These are phyloP conservation scores for Schizothecium vesticola DNA, from an alignment of 495 filamentous ascomycete genomes.

Conservation along the genomic window DNA sequence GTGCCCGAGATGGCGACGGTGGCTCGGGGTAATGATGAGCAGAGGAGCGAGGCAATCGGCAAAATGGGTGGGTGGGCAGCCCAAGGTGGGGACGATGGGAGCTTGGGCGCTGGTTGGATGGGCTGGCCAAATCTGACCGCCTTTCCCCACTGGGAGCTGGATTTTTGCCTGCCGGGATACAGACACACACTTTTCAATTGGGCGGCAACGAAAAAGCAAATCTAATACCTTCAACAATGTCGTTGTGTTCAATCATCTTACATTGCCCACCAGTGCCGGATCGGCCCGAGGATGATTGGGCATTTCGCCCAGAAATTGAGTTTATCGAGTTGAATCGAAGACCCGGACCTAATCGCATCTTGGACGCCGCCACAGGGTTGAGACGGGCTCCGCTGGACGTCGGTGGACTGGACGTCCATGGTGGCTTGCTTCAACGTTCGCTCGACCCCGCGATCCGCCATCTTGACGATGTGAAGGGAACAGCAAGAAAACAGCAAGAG, in stretches of 20 bases:
- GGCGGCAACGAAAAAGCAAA: not conserved
- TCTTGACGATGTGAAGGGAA: not conserved
- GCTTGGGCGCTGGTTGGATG: not conserved
- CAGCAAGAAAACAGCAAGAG: no score
- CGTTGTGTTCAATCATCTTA: not conserved
- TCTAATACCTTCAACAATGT: not conserved
- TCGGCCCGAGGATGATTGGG: no score
- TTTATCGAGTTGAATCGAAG: no score
- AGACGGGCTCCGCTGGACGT: no score
- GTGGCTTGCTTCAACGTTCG: not conserved
- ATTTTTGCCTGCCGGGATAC: not conserved
- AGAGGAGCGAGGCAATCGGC: constrained; percentile 26
- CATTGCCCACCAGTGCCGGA: no score
- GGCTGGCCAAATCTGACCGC: not conserved
- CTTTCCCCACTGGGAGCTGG: not conserved
- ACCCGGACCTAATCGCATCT: no score
- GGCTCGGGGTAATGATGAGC: constrained; percentile 44
- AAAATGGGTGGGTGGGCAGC: constrained; percentile 9
- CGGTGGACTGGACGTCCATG: no score
- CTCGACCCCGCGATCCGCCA: not conserved
- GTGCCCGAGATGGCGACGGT: not conserved
- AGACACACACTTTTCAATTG: not conserved
- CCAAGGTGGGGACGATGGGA: not conserved
- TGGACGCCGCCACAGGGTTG: no score
- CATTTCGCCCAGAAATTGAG: no score